A percentile compares a stretch with the other conserved stretches of the same genome.
Conservation (phyloP, 2,329 filamentous ascomycete genomes). For the Aspergillus arachidicola region DNA sequence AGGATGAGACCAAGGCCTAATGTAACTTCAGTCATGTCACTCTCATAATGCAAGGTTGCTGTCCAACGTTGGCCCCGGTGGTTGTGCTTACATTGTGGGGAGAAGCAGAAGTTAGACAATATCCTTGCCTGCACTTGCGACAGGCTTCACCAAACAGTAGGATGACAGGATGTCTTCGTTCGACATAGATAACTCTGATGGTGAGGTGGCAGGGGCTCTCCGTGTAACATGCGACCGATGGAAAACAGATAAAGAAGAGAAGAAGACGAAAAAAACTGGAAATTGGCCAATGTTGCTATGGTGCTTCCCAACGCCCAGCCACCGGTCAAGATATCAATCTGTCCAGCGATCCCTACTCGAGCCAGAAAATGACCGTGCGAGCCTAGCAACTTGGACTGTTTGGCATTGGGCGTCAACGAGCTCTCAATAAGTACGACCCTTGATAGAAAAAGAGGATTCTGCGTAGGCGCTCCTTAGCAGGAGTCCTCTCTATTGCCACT, state of each 20-base stretch:
- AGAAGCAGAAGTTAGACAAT: not conserved
- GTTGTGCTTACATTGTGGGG: not conserved
- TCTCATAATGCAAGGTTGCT: not conserved
- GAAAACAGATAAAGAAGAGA: not conserved
- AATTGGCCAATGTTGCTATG: not conserved
- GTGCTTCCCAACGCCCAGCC: not conserved
- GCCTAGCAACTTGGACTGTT: not conserved
- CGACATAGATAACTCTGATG: not conserved
- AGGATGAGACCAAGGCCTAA: not conserved
- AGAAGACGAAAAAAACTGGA: not conserved
- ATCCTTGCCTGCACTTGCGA: not conserved
- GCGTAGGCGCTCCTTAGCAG: not conserved
- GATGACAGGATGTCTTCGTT: not conserved
- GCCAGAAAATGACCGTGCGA: not conserved
- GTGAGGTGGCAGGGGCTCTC: not conserved
- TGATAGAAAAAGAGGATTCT: not conserved
- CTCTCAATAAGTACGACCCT: not conserved
- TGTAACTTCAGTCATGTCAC: not conserved
- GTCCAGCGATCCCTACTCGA: not conserved
- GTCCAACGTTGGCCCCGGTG: not conserved
- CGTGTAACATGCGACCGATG: not conserved
- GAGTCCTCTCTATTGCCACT: not conserved
- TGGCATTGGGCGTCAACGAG: not conserved
- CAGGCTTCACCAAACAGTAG: not conserved
- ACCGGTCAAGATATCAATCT: not conserved